Conservation (phyloP, 345 rosid species). For the Carallia pectinifolia region DNA sequence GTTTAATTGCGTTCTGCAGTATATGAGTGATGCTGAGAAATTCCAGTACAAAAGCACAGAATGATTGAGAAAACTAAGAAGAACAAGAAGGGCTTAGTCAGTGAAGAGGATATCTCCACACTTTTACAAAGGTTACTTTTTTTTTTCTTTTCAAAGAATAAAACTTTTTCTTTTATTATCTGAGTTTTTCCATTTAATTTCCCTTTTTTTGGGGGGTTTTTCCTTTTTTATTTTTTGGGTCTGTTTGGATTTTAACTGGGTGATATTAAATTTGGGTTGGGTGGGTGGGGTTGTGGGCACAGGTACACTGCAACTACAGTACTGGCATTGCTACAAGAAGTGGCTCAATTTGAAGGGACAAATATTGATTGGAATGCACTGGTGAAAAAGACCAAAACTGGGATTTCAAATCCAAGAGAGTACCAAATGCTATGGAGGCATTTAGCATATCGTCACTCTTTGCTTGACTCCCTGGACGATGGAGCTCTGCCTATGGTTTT, state of each 20-base stretch:
- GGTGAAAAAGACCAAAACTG: slow-evolving; percentile 21
- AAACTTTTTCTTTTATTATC: background rate
- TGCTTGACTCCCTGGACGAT: slow-evolving; percentile 49
- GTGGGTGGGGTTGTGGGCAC: slow-evolving; percentile 7
- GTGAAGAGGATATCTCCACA: slow-evolving; percentile 60
- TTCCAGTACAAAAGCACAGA: slow-evolving; percentile 9
- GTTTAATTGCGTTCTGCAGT: slow-evolving; percentile 2
- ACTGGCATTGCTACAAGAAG: slow-evolving; percentile 32
- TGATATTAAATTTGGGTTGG: background rate
- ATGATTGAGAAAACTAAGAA: slow-evolving; percentile 49
- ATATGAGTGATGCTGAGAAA: slow-evolving; percentile 27
- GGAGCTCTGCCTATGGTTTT: slow-evolving; percentile 56
- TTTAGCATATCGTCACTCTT: slow-evolving; percentile 62
- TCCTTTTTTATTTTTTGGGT: background rate
- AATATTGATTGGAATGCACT: slow-evolving; percentile 33
- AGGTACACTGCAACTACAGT: slow-evolving; percentile 54
- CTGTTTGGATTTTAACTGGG: background rate
- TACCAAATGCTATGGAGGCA: slow-evolving; percentile 81
- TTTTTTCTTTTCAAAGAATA: background rate
- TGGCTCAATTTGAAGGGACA: slow-evolving; percentile 25
- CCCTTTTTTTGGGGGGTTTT: background rate
- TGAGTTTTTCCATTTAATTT: background rate
- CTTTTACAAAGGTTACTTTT: slow-evolving; percentile 54
- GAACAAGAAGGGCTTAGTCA: slow-evolving; percentile 50
- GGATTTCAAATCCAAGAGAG: slow-evolving; percentile 28